phyloP scores from a whole-genome alignment of 164 flowering plant species.

The Warburgia ugandensis region DNA sequence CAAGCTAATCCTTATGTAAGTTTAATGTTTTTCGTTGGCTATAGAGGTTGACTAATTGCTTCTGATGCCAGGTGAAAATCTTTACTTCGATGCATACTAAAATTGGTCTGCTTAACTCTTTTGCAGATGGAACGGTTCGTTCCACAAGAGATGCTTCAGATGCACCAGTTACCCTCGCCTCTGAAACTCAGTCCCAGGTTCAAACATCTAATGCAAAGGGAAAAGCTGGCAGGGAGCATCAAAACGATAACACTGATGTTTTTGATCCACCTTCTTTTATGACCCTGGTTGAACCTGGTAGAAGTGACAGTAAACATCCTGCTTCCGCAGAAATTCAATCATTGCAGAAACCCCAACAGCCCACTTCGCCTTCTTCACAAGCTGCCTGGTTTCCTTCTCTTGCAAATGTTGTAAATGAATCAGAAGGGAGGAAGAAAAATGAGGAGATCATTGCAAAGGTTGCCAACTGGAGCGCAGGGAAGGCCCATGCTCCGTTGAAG shows the following conservation, averaged over 20 bases:
- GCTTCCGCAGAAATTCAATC: constrained; percentile 30
- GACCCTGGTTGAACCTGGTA: constrained; percentile 46
- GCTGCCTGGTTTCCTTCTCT: constrained; percentile 57
- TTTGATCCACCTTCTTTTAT: constrained; percentile 61
- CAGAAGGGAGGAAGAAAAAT: constrained; percentile 59
- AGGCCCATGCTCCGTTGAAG: constrained; percentile 52
- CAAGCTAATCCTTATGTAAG: too few relatives aligned
- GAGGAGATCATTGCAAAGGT: constrained; percentile 68
- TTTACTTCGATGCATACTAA: neutral
- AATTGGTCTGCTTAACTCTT: constrained; percentile 8
- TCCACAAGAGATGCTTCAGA: constrained; percentile 35
- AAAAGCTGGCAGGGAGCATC: constrained; percentile 10
- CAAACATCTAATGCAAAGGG: constrained; percentile 9
- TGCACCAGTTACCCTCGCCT: constrained; percentile 16
- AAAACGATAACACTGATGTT: constrained; percentile 24
- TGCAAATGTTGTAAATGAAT: constrained; percentile 34
- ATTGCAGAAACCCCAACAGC: constrained; percentile 20
- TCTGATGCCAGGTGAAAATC: neutral
- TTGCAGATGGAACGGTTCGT: constrained; percentile 26
- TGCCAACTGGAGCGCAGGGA: constrained; percentile 53
- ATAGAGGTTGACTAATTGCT: too few relatives aligned
- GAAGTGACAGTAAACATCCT: constrained; percentile 1
- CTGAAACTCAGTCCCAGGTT: constrained; percentile 19
- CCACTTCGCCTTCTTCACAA: constrained; percentile 23
- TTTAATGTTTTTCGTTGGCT: too few relatives aligned